These are phyloP conservation scores for Ophiostoma quercus DNA, from an alignment of 2,329 filamentous ascomycete species.

Conservation along the genomic window DNA sequence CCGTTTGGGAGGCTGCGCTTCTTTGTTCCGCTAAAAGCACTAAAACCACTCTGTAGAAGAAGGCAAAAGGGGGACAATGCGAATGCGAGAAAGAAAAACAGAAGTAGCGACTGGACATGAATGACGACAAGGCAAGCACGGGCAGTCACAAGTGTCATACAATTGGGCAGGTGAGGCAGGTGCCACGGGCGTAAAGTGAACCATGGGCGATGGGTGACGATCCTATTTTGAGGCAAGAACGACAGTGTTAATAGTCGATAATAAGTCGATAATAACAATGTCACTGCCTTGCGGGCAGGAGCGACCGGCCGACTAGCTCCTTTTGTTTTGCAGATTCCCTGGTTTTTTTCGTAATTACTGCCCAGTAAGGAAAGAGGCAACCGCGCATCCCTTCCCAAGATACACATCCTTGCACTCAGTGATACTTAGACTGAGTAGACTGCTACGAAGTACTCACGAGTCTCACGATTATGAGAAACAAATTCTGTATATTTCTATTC, in stretches of 20 bases:
- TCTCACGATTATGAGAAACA: not conserved
- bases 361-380: constrained; percentile 6
- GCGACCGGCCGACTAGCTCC: constrained; percentile 5
- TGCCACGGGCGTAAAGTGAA: not conserved
- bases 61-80: not conserved
- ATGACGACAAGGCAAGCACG: not conserved
- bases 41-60: not conserved
- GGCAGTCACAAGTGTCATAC: not conserved
- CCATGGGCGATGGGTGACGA: not conserved
- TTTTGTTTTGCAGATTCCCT: not conserved
- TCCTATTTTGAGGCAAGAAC: no score
- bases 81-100: not conserved
- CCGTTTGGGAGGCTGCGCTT: not conserved
- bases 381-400: not conserved
- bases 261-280: not conserved
- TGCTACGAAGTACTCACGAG: not conserved
- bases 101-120: not conserved
- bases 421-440: no score
- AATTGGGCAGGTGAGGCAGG: not conserved
- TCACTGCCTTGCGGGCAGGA: not conserved
- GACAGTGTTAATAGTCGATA: no score
- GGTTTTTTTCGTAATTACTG: constrained; percentile 6
- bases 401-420: not conserved
- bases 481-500: no score
- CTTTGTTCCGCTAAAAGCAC: not conserved